Evolutionary conservation across 305 asterid genomes (phyloP).

Genomic region (Euphrasia arctica): DNA sequence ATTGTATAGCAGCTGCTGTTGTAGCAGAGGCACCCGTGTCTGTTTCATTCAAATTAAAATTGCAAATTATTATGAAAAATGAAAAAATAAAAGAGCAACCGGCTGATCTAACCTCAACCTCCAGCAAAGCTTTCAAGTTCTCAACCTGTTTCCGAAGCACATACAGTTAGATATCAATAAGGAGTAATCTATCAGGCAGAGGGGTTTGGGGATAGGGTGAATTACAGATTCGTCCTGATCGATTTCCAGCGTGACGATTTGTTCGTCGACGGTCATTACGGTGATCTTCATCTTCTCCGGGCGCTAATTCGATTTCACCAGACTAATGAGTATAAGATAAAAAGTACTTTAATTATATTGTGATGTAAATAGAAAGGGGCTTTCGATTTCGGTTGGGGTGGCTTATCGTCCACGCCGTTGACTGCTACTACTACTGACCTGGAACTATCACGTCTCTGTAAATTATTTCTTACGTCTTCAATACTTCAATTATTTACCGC

Average conservation of each 20-base stretch:
- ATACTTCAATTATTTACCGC: no score
- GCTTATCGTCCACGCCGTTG: no score
- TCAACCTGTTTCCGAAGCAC: conserved; percentile 59
- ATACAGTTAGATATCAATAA: neutral
- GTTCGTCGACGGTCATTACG: conserved; percentile 93
- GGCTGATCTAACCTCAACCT: conserved; percentile 75
- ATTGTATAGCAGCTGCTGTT: conserved; percentile 77
- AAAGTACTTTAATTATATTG: no score
- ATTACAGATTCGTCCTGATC: conserved; percentile 95
- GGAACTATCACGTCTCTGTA: no score
- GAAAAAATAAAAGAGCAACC: neutral
- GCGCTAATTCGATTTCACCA: conserved; percentile 1
- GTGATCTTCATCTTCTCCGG: conserved; percentile 84
- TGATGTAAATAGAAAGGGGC: no score
- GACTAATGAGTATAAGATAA: no score
- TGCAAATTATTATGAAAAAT: conserved; percentile 8
- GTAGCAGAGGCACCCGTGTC: conserved; percentile 76
- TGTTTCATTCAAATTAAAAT: conserved; percentile 35
- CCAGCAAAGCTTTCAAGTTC: conserved; percentile 92
- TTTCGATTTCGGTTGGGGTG: no score
- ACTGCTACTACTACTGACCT: no score
- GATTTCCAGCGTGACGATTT: conserved; percentile 74
- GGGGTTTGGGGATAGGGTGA: conserved; percentile 3
- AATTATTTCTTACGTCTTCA: no score
- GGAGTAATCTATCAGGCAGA: neutral